A percentile compares a stretch with the other conserved stretches of the same genome.
Evolutionary conservation across 177 flowering plant genomes (phyloP).

Genomic region (Telopea speciosissima): DNA sequence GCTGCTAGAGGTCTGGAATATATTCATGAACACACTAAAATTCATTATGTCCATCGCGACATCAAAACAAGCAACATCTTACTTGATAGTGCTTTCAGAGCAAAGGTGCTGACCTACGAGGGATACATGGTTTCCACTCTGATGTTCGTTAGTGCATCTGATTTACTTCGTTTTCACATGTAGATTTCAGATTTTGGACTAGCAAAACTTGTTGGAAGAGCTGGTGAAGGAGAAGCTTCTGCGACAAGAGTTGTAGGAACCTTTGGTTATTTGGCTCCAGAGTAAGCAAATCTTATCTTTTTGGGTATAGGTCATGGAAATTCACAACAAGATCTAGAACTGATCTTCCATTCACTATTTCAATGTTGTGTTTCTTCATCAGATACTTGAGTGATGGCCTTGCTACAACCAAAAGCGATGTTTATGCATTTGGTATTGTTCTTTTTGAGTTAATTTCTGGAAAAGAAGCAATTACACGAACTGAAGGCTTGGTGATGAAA

Average conservation of each 20-base stretch:
- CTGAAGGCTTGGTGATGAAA: slow-evolving; percentile 43
- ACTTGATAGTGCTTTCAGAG: slow-evolving; percentile 78
- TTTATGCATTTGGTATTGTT: slow-evolving; percentile 91
- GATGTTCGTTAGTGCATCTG: slow-evolving; percentile 3
- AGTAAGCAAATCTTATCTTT: slow-evolving; percentile 45
- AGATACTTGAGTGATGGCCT: slow-evolving; percentile 84
- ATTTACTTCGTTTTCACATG: slow-evolving; percentile 5
- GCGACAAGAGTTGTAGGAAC: slow-evolving; percentile 88
- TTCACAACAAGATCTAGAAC: neutral
- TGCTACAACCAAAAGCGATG: slow-evolving; percentile 83
- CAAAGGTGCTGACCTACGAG: slow-evolving; percentile 48
- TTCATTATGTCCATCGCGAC: slow-evolving; percentile 94
- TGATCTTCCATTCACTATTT: slow-evolving; percentile 4
- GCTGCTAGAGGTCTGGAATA: slow-evolving; percentile 94
- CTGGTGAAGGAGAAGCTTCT: slow-evolving; percentile 67
- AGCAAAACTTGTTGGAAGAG: slow-evolving; percentile 70
- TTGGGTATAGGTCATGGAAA: neutral
- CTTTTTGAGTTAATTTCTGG: slow-evolving; percentile 87
- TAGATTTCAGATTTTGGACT: slow-evolving; percentile 96
- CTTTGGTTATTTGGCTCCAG: slow-evolving; percentile 93
- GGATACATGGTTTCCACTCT: neutral
- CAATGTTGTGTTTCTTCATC: slow-evolving; percentile 9
- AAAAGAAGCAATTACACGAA: slow-evolving; percentile 68
- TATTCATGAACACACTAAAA: slow-evolving; percentile 91
- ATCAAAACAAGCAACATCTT: slow-evolving; percentile 91